These are phyloP conservation scores for Arabidopsis arenosa DNA, from an alignment of 345 rosid genomes.

Conservation along the genomic window DNA sequence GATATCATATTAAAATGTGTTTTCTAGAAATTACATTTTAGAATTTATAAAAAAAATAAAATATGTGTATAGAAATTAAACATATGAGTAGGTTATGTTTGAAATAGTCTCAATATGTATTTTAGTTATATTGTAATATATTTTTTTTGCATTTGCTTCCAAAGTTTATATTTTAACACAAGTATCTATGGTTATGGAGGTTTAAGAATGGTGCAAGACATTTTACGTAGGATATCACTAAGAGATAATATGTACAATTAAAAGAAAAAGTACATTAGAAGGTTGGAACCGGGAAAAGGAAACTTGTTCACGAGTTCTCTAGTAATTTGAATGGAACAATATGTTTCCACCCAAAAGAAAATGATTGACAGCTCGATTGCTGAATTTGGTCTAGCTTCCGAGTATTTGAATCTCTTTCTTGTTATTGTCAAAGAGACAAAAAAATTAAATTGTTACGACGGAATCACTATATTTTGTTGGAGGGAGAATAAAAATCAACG, in stretches of 20 bases:
- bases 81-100: background rate
- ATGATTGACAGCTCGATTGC: constrained; percentile 36
- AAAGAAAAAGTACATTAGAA: background rate
- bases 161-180: background rate
- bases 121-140: background rate
- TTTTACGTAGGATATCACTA: background rate
- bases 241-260: background rate
- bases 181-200: background rate
- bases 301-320: constrained; percentile 24
- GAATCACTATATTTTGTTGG: constrained; percentile 33
- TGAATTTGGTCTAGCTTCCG: constrained; percentile 30
- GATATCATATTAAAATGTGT: background rate
- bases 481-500: background rate
- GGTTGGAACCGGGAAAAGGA: background rate
- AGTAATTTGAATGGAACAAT: constrained; percentile 34
- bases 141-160: background rate
- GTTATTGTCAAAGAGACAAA: constrained; percentile 27
- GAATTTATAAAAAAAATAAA: background rate
- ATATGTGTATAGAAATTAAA: background rate
- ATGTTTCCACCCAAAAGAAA: constrained; percentile 1
- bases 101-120: background rate
- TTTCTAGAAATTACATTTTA: background rate
- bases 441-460: constrained; percentile 5
- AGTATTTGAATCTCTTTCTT: constrained; percentile 26
- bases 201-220: constrained; percentile 13